A percentile compares a stretch with the other conserved stretches of the same genome.
phyloP scores from a whole-genome alignment of 805 yeast genomes.

The Barnettozyma pratensis region DNA sequence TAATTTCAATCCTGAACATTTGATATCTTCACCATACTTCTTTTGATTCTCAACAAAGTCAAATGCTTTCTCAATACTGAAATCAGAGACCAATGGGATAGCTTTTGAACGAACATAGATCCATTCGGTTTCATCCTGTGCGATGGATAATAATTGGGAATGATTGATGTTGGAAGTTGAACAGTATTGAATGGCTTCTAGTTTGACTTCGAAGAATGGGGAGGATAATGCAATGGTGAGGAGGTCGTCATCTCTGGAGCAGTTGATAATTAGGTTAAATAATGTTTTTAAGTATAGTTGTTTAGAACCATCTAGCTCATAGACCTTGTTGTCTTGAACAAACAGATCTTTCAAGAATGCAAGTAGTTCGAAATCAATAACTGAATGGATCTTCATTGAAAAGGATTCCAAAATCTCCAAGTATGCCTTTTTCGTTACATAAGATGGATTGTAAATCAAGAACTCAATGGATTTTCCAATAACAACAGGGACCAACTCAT shows the following conservation, averaged over 20 bases:
- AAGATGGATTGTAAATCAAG: conserved; percentile 25
- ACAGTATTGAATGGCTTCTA: conserved; percentile 34
- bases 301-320: conserved; percentile 41
- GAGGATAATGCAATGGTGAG: conserved; percentile 34
- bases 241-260: conserved; percentile 16
- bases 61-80: conserved; percentile 22
- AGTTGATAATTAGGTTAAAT: conserved; percentile 22
- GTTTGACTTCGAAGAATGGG: conserved; percentile 39
- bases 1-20: conserved; percentile 43
- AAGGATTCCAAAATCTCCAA: conserved; percentile 18
- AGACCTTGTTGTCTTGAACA: conserved; percentile 22
- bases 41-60: conserved; percentile 28
- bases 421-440: conserved; percentile 31
- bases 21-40: conserved; percentile 40
- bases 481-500: not conserved
- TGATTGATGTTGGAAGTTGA: conserved; percentile 5
- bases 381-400: not conserved
- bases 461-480: conserved; percentile 10
- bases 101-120: conserved; percentile 40
- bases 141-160: conserved; percentile 15
- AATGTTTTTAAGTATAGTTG: conserved; percentile 39
- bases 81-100: conserved; percentile 18
- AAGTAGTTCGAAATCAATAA: conserved; percentile 8
- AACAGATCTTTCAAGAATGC: conserved; percentile 32
- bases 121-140: conserved; percentile 30